These are phyloP conservation scores for Blastobotrys capitulatus DNA, from an alignment of 1,139 yeast genomes.

Conservation along the genomic window DNA sequence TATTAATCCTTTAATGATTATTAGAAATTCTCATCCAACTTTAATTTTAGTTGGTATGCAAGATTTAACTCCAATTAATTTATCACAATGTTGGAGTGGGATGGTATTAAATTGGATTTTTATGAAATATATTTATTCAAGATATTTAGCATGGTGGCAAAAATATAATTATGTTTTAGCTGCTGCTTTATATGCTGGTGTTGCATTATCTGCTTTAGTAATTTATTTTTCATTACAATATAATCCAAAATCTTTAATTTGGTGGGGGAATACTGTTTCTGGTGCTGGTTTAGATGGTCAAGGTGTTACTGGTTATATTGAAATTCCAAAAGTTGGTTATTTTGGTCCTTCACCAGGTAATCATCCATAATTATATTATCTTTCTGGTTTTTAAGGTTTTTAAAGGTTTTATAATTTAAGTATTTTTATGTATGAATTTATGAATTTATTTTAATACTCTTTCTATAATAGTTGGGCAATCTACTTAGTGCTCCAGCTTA, in stretches of 20 bases:
- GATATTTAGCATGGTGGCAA: constrained; percentile 50
- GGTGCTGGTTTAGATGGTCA: constrained; percentile 38
- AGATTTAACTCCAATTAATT: constrained; percentile 2
- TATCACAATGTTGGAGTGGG: constrained; percentile 5
- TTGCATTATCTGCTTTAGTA: constrained; percentile 49
- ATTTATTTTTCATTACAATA: constrained; percentile 52
- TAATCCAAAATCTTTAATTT: constrained; percentile 30
- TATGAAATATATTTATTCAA: constrained; percentile 9
- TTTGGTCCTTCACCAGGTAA: constrained; percentile 5
- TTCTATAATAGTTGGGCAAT: too few species aligned
- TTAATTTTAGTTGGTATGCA: constrained; percentile 6
- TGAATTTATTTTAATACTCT: too few species aligned
- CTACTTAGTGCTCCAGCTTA: too few species aligned
- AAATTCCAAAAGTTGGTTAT: neutral
- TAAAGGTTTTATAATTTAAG: too few species aligned
- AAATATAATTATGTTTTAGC: constrained; percentile 57
- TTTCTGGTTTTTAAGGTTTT: too few species aligned
- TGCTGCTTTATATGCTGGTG: constrained; percentile 52
- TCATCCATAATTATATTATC: neutral
- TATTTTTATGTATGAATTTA: too few species aligned
- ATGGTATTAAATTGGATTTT: constrained; percentile 1
- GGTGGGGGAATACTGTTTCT: constrained; percentile 56
- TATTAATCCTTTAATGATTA: neutral
- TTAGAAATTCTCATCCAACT: neutral
- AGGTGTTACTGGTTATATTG: constrained; percentile 25